A percentile compares a stretch with the other conserved stretches of the same genome.
Evolutionary conservation across 192 early-diverging fungal genomes (phyloP).

Genomic region (Coemansia sp.): DNA sequence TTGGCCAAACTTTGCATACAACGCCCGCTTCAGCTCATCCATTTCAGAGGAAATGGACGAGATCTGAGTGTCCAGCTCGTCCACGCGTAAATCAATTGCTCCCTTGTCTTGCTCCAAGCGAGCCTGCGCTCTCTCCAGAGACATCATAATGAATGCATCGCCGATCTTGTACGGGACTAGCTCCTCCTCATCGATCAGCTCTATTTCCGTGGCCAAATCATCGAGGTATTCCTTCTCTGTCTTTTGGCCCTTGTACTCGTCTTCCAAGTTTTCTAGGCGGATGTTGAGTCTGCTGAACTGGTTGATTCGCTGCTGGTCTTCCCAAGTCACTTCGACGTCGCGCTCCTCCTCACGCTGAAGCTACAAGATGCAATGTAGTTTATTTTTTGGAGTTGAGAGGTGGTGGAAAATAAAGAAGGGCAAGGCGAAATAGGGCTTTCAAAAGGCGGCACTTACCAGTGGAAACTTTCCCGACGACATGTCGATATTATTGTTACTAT

Average conservation of each 20-base stretch:
- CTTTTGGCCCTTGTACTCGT: constrained; percentile 79
- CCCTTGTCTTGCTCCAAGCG: constrained; percentile 70
- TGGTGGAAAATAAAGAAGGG: no score
- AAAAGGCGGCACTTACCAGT: constrained; percentile 6
- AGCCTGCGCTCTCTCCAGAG: constrained; percentile 73
- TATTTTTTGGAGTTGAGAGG: not conserved
- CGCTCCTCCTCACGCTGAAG: constrained; percentile 74
- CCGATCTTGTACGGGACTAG: constrained; percentile 83
- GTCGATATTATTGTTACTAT: not conserved
- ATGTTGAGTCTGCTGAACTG: constrained; percentile 86
- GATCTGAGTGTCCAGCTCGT: constrained; percentile 67
- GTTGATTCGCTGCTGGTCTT: constrained; percentile 97
- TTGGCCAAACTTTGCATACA: constrained; percentile 94
- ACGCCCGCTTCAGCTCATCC: constrained; percentile 80
- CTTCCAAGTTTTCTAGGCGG: constrained; percentile 76
- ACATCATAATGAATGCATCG: constrained; percentile 81
- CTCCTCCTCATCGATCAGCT: constrained; percentile 90
- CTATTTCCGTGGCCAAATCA: constrained; percentile 89
- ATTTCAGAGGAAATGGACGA: constrained; percentile 69
- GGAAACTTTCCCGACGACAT: constrained; percentile 38
- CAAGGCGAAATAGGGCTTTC: not conserved
- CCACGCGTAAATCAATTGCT: constrained; percentile 63
- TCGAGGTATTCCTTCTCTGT: constrained; percentile 93
- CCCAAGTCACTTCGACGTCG: constrained; percentile 94
- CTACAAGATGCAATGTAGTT: constrained; percentile 13